Base-by-base conservation (phyloP, 176 grass and related monocot species). In the Canna indica region DNA sequence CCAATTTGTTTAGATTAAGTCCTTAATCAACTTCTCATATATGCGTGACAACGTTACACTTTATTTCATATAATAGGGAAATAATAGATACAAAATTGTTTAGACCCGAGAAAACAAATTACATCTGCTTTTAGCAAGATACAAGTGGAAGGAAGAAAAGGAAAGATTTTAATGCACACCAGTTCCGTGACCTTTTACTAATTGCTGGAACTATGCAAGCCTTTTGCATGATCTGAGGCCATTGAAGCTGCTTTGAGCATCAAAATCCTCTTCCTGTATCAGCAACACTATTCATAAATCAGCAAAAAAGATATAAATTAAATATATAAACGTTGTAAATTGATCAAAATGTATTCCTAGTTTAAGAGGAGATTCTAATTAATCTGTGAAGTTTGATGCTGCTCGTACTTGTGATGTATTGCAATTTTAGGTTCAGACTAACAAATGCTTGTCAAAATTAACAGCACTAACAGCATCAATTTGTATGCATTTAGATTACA, bases 221-320 rank as follows among this genome's bases (percentile, higher is more conserved):
- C 59, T 90, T 54, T 96, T 96, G 42, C 81, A 76, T 67, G 81
- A 78, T 79, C 83, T 86, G 26, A 48, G 36, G 59, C 48, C 80
- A 47, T 67, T 71, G 50, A 83, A 73, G 78, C 79, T 81, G 38
- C 81, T 96, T 42, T 88, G 79, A 20, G 76, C 83, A 54, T 74
- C 77, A 45, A 46, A 45, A 15, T 88, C 72, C 56, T 88, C 88
- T 64, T 41, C 80, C 91, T 96, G 67, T 67, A 78, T 61, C 41
- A 44, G 56, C 58, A 68, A 67, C 35, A 50, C 46, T 44, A 80
- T 62, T 41, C 8, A 73, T 67, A 36, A 33, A 56, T 46, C 31
- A 75, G 46, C 48, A 33, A 47, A 69, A 3, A 69, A 59, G 18
- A 36, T 34, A 35, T 3, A 63, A 57, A 45, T 26, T 59, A 8